phyloP scores from a whole-genome alignment of 257 asterid species.

The Salvia hispanica region DNA sequence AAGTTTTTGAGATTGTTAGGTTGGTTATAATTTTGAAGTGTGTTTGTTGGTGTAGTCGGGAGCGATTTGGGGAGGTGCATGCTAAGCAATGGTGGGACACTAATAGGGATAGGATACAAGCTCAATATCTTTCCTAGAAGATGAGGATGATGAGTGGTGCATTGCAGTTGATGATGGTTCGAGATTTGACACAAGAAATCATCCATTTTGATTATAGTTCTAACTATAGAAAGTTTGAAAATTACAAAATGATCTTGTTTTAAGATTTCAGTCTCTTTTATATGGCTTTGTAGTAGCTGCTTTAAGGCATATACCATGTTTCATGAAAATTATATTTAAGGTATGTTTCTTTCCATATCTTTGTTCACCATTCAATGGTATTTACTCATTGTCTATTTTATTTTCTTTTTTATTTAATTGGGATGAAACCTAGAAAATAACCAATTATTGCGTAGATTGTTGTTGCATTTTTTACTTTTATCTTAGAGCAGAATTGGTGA shows the following conservation, averaged over 20 bases:
- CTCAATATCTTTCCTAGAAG: conserved; percentile 69
- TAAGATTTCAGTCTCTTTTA: conserved; percentile 7
- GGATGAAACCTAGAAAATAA: too few relatives aligned
- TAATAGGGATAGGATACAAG: conserved; percentile 90
- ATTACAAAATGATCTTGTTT: conserved; percentile 20
- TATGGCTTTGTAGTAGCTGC: conserved; percentile 22
- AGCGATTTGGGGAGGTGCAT: conserved; percentile 75
- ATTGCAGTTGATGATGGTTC: conserved; percentile 18
- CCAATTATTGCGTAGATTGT: too few relatives aligned
- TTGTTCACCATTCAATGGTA: background rate
- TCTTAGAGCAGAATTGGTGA: too few relatives aligned
- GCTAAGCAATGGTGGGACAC: conserved; percentile 96
- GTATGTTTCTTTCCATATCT: background rate
- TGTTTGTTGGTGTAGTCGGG: conserved; percentile 51
- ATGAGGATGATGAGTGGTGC: background rate
- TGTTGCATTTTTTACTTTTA: too few relatives aligned
- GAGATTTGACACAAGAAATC: background rate
- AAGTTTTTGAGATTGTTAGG: background rate
- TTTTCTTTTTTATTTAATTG: background rate
- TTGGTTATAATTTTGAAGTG: background rate
- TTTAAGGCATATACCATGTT: conserved; percentile 1
- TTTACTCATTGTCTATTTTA: background rate
- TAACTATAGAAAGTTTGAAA: conserved; percentile 34
- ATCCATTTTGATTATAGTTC: conserved; percentile 25
- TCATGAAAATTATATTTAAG: background rate